Base-by-base conservation (phyloP, 768 basidiomycete species). In the Lactarius tabidus region DNA sequence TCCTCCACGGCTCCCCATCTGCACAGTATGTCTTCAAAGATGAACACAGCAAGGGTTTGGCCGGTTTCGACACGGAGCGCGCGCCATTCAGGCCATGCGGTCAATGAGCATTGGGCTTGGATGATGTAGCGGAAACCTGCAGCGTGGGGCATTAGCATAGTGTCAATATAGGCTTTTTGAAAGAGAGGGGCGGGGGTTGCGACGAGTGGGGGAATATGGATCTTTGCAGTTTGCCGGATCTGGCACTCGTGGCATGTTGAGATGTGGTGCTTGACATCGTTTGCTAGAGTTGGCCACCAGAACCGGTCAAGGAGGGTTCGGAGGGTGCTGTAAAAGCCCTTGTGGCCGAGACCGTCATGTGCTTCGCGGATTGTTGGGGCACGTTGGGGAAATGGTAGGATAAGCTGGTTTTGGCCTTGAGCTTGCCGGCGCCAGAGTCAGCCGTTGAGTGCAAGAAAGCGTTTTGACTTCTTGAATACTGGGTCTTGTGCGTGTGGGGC, bases 171-270 rank as follows among this genome's bases (percentile, higher is more conserved):
- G 5, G 20, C 20, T 20, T 43, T 43, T 1, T 20, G 7, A 18
- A 43, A 43, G 20, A 43, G 41, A 75, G 65, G 57, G 2, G 69
- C 59, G 2, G 74, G 71, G 0, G 35, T 39, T 1, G 71, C 43
- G 4, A 74, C 59, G 0, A 60, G 68, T 1, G 72, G 69, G 0
- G 71, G 74, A 12, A 72, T 69, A 1, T 59, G 28, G 0, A 79
- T 51, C 15, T 73, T 72, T 0, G 60, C 14, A 0, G 67, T 62
- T 0, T 72, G 70, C 0, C 72, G 64, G 0, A 70, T 54, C 54
- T 82, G 80, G 60, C 81, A 81, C 8, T 70, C 58, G 53, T 80
- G 76, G 60, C 80, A 81, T 0, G 76, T 72, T 8, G 60, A 20
- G 1, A 74, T 51, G 55, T 65, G 71, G 67, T 71, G 69, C 6